A percentile compares a stretch with the other conserved stretches of the same genome.
Evolutionary conservation across 164 flowering plant species (phyloP).

Genomic region (Vitis amurensis): DNA sequence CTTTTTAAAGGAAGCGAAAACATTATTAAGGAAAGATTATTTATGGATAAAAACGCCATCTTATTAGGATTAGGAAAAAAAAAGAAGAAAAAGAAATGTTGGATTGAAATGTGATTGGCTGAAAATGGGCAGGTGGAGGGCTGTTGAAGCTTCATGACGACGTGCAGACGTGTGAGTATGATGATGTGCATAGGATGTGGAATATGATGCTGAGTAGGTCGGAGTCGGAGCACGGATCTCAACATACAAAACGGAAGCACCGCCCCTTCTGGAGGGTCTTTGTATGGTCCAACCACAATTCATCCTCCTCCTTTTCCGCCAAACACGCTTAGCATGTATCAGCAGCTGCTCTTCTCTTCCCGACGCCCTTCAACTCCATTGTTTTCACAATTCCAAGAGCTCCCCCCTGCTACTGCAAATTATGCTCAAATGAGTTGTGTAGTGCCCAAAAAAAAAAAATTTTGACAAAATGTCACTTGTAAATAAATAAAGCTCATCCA

Average conservation of each 20-base stretch:
- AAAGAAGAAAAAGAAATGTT: too few relatives aligned
- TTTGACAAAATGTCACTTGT: neutral
- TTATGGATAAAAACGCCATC: too few relatives aligned
- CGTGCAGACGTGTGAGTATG: constrained; percentile 67
- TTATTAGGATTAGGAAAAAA: too few relatives aligned
- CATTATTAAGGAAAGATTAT: too few relatives aligned
- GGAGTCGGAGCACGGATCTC: constrained; percentile 40
- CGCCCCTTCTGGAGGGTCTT: constrained; percentile 52
- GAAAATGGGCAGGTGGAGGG: constrained; percentile 36
- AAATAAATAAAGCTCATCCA: neutral
- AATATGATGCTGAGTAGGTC: constrained; percentile 56
- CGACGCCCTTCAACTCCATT: too few relatives aligned
- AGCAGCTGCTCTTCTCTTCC: neutral
- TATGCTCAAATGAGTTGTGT: too few relatives aligned
- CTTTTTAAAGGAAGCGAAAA: too few relatives aligned
- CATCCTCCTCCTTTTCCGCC: constrained; percentile 20
- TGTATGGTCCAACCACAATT: constrained; percentile 38
- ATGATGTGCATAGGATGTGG: constrained; percentile 85
- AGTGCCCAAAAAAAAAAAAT: too few relatives aligned
- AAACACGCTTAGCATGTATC: constrained; percentile 16
- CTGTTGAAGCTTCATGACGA: constrained; percentile 67
- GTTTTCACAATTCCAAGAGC: too few relatives aligned
- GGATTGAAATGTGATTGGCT: too few relatives aligned
- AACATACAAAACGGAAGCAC: constrained; percentile 41
- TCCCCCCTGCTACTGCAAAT: too few relatives aligned